Base-by-base conservation (phyloP, 805 yeast species). In the Yarrowia sp. region DNA sequence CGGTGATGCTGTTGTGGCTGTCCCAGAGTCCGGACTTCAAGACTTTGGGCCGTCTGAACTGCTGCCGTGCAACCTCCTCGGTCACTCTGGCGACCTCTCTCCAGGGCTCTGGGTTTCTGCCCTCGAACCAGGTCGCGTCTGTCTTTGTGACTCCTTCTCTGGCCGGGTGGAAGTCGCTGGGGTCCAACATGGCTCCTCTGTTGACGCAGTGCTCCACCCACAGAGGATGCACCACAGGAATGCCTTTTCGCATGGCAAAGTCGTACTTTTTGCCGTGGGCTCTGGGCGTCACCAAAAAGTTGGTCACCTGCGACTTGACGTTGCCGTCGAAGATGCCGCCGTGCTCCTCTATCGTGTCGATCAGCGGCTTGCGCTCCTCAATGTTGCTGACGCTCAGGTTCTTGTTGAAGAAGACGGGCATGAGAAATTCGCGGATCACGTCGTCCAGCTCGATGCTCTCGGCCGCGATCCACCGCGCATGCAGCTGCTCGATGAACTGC, bases 391-490 rank as follows among this genome's bases (percentile, higher is more conserved):
- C 32, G 6, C 38, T 27, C 12, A 55, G 35, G 5, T 38, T 39
- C 47, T 38, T 25, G 46, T 31, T 31, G 47, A 25, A 55, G 18
- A 55, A 55, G 29, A 38, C 47, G 0, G 61, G 61, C 46, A 55
- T 25, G 14, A 47, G 33, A 10, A 38, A 38, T 16, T 55, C 61
- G 33, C 38, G 35, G 7, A 55, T 27, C 21, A 39, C 47, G 18
- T 18, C 19, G 10, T 55, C 36, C 61, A 55, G 21, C 13, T 71
- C 71, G 10, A 74, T 63, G 49, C 78, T 81, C 21, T 77, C 78
- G 31, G 86, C 88, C 21, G 73, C 67, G 12, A 77, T 67, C 91
- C 90, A 87, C 6, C 72, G 71, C 14, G 75, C 73, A 66, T 84
- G 78, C 10, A 84, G 65, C 19, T 70, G 71, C 21, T 72, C 67